phyloP scores from a whole-genome alignment of 1,284 basidiomycete species.

The Neolentinus lepideus region DNA sequence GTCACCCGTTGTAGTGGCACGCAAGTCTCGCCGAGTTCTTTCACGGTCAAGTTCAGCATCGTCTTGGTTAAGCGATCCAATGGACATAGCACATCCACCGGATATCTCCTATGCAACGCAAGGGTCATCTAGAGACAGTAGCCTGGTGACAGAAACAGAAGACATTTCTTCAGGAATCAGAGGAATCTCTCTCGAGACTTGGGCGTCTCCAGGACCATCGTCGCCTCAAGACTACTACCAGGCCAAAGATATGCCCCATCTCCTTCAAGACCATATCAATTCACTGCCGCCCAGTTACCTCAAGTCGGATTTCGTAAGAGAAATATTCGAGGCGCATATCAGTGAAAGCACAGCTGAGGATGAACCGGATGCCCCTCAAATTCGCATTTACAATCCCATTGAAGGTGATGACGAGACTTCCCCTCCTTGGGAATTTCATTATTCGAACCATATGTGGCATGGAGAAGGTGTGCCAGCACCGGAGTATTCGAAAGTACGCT shows the following conservation, averaged over 20 bases:
- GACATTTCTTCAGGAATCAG: background rate
- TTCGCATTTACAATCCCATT: conserved; percentile 57
- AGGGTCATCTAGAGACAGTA: too few relatives aligned
- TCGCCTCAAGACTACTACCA: background rate
- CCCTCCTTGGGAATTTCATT: conserved; percentile 72
- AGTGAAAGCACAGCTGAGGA: conserved; percentile 22
- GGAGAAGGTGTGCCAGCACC: conserved; percentile 60
- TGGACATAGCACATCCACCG: background rate
- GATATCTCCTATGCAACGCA: too few relatives aligned
- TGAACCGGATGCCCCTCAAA: conserved; percentile 59
- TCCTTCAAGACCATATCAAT: conserved; percentile 1
- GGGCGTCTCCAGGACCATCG: background rate
- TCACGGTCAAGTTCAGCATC: too few relatives aligned
- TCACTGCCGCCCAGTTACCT: background rate
- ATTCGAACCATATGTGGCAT: conserved; percentile 73
- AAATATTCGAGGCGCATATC: background rate
- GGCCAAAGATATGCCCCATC: background rate
- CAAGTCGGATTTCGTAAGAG: background rate
- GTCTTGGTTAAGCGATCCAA: background rate
- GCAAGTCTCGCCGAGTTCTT: too few relatives aligned
- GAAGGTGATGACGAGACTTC: conserved; percentile 47
- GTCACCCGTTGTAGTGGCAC: too few relatives aligned
- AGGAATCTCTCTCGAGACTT: background rate
- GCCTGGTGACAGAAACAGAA: background rate
- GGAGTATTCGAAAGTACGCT: conserved; percentile 52